phyloP scores from a whole-genome alignment of 2,329 filamentous ascomycete genomes.

The Xylaria sp. region DNA sequence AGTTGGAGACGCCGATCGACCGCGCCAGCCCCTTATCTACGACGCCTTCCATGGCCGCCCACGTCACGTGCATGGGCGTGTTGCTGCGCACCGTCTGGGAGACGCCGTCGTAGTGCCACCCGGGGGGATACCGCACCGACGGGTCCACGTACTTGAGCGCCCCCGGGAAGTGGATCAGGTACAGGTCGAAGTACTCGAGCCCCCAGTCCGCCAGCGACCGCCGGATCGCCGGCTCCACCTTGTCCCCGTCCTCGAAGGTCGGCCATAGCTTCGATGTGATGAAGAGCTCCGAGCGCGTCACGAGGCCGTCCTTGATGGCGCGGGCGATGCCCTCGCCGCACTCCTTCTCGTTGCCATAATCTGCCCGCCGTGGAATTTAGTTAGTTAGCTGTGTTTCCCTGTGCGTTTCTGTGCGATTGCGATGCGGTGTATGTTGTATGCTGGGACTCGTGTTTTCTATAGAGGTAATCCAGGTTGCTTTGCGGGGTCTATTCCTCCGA shows the following conservation, averaged over 20 bases:
- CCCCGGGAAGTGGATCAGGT: conserved; percentile 89
- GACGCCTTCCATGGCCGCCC: conserved; percentile 81
- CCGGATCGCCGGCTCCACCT: conserved; percentile 78
- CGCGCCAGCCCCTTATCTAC: conserved; percentile 75
- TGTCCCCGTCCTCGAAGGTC: conserved; percentile 84
- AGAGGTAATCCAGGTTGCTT: conserved; percentile 15
- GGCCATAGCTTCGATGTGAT: conserved; percentile 95
- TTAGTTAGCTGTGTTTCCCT: conserved; percentile 23
- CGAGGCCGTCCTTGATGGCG: conserved; percentile 82
- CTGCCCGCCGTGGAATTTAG: conserved; percentile 54
- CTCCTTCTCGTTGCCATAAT: conserved; percentile 87
- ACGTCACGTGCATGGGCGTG: conserved; percentile 82
- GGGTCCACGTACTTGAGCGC: conserved; percentile 88
- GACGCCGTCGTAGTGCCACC: conserved; percentile 76
- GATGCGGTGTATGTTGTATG: background rate
- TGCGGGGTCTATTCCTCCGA: conserved; percentile 32
- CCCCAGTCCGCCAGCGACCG: conserved; percentile 85
- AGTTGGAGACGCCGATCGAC: conserved; percentile 86
- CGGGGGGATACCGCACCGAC: conserved; percentile 79
- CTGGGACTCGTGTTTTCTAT: background rate
- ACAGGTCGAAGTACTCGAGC: conserved; percentile 90
- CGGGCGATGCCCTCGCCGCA: conserved; percentile 80
- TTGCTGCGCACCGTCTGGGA: conserved; percentile 71
- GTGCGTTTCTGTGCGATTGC: background rate
- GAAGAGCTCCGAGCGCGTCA: conserved; percentile 89